These are phyloP conservation scores for Heliosperma pusillum DNA, from an alignment of 148 eudicot genomes.

Conservation along the genomic window DNA sequence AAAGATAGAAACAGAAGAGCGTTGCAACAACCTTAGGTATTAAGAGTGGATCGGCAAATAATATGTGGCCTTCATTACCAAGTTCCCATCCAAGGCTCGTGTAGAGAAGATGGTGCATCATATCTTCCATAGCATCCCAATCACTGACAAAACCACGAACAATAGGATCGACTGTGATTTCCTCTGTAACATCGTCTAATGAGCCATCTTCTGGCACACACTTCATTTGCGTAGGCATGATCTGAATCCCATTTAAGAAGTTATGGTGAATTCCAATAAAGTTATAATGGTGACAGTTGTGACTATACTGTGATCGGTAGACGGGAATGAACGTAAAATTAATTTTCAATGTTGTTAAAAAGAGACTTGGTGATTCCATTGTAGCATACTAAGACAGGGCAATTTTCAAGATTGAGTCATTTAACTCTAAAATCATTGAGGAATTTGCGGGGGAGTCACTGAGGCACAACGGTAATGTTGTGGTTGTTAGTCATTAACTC, in stretches of 20 bases:
- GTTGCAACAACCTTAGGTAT: constrained; percentile 77
- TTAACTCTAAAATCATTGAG: neutral
- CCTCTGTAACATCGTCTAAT: constrained; percentile 39
- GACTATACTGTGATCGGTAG: neutral
- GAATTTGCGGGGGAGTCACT: too few relatives aligned
- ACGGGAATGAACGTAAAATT: neutral
- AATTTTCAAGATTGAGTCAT: neutral
- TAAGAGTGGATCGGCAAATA: constrained; percentile 90
- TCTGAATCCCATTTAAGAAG: constrained; percentile 42
- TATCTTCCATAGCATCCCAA: constrained; percentile 99
- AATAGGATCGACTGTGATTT: constrained; percentile 68
- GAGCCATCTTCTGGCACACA: constrained; percentile 69
- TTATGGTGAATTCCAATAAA: neutral
- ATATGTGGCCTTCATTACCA: constrained; percentile 93
- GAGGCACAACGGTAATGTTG: too few relatives aligned
- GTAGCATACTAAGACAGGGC: neutral
- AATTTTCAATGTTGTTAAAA: neutral
- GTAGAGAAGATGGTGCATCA: constrained; percentile 77
- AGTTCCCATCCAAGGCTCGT: constrained; percentile 91
- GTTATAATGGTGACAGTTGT: neutral
- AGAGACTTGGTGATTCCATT: neutral
- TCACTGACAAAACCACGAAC: constrained; percentile 79
- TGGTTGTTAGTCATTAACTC: too few relatives aligned
- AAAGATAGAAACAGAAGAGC: constrained; percentile 12
- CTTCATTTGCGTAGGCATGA: constrained; percentile 93